These are phyloP conservation scores for Gaertneriomyces semiglobifer DNA, from an alignment of 192 early-diverging fungal species.

Conservation along the genomic window DNA sequence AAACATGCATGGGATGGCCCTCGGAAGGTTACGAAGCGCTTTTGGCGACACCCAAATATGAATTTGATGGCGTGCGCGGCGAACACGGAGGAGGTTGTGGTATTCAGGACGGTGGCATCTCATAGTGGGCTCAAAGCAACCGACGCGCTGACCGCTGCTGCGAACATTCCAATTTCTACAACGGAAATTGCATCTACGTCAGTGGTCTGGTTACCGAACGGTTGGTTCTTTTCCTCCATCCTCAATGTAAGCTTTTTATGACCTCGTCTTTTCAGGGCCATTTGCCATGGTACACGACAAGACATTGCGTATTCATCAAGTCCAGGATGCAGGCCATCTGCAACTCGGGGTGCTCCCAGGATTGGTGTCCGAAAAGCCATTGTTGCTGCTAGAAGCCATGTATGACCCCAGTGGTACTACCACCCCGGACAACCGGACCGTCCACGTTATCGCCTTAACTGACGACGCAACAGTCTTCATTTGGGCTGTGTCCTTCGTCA, in stretches of 20 bases:
- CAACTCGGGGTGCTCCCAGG: conserved; percentile 4
- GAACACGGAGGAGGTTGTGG: conserved; percentile 48
- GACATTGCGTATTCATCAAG: neutral
- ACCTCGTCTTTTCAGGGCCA: too few relatives aligned
- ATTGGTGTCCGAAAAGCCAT: conserved; percentile 6
- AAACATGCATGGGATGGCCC: conserved; percentile 69
- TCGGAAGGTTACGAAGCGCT: neutral
- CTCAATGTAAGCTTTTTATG: too few relatives aligned
- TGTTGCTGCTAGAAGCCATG: conserved; percentile 21
- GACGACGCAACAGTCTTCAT: neutral
- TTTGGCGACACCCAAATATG: conserved; percentile 31
- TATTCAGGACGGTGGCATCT: conserved; percentile 52
- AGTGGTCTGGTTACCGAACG: conserved; percentile 20
- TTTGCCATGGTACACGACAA: neutral
- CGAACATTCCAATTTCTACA: neutral
- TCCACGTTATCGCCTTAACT: conserved; percentile 21
- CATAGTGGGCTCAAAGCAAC: conserved; percentile 38
- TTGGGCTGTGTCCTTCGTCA: conserved; percentile 1
- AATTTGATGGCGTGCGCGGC: conserved; percentile 43
- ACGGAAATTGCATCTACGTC: neutral
- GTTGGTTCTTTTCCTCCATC: neutral
- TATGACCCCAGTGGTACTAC: conserved; percentile 15
- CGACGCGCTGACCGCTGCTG: conserved; percentile 6
- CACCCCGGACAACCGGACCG: neutral
- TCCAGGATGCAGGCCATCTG: neutral